Base-by-base conservation (phyloP, 2,329 filamentous ascomycete species). In the Aspergillus tubingensis region DNA sequence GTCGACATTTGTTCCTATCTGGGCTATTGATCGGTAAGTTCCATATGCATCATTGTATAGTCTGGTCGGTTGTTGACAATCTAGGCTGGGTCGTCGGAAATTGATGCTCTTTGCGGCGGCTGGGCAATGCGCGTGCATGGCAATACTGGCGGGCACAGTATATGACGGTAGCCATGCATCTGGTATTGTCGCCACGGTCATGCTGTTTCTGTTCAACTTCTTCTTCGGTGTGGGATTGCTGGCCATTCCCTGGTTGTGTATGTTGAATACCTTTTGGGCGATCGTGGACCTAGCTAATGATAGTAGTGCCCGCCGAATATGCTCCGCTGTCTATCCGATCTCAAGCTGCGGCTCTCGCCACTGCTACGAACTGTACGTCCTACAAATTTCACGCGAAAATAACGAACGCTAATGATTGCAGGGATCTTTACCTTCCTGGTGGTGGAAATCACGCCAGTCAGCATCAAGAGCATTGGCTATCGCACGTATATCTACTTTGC, bases 61-160 rank as follows among this genome's bases (percentile, higher is more conserved):
- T 36, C 1, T 15, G 11, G 32, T 10, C 10, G 25, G 41, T 36
- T 0, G 10, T 51, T 63, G 56, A 63, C 41, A 39, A 3, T 0
- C 2, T 30, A 72, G 69, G 11, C 65, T 74, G n/a, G 85, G 85
- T 17, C 80, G 85, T 5, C 77, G 85, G 8, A 86, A 85, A 68
- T 77, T 87, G 71, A 84, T 88, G 80, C 80, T 87, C 69, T 86
- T 82, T 67, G 81, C 82, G 1, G 80, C 82, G 0, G 75, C 78
- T 2, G 82, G 83, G 1, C 83, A 85, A 70, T 79, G 76, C 58
- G 69, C 66, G 53, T 83, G 80, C 60, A 83, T 83, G 80, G 77
- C 77, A 10, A 70, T 82, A 2, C 71, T 82, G 8, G 79, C 80
- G 2, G 79, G 77, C 8, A 81, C 80, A 0, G 76, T 81, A 0